These are phyloP conservation scores for Guillardia theta DNA, from an alignment of 78 protist genomes.

Conservation along the genomic window DNA sequence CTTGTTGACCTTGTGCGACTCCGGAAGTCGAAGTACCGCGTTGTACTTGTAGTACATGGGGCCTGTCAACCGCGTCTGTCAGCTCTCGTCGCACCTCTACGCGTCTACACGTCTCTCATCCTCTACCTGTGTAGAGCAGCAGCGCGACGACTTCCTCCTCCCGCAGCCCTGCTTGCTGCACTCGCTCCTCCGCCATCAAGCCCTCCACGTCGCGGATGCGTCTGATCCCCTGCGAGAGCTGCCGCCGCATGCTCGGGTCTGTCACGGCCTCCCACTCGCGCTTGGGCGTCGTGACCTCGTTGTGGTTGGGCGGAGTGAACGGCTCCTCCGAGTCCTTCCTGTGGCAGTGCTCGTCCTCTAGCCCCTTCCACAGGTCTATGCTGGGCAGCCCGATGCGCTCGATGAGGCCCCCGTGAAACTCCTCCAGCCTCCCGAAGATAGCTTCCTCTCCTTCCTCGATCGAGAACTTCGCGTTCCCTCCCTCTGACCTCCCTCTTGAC, in stretches of 20 bases:
- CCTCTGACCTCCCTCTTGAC: too few relatives aligned
- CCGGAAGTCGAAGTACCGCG: not conserved
- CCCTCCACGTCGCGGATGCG: not conserved
- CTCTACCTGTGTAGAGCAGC: slow-evolving; percentile 33
- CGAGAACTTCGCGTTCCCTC: too few relatives aligned
- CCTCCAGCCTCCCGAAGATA: too few relatives aligned
- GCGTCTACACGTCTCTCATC: too few relatives aligned
- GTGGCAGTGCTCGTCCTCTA: not conserved
- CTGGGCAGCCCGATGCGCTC: too few relatives aligned
- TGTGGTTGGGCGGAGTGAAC: not conserved
- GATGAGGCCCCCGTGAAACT: too few relatives aligned
- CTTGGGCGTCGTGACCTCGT: not conserved
- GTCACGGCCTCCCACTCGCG: not conserved
- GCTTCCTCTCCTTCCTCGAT: too few relatives aligned
- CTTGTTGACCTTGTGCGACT: not conserved
- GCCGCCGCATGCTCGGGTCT: not conserved
- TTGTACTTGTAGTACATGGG: not conserved
- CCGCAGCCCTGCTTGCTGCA: not conserved
- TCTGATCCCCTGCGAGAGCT: not conserved
- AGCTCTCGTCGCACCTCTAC: too few relatives aligned
- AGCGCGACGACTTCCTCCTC: not conserved
- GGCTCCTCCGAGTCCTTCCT: not conserved
- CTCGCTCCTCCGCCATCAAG: not conserved
- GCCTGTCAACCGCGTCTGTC: too few relatives aligned
- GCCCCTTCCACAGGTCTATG: too few relatives aligned